phyloP scores from a whole-genome alignment of 306 rosid species.

The Quercus agrifolia region DNA sequence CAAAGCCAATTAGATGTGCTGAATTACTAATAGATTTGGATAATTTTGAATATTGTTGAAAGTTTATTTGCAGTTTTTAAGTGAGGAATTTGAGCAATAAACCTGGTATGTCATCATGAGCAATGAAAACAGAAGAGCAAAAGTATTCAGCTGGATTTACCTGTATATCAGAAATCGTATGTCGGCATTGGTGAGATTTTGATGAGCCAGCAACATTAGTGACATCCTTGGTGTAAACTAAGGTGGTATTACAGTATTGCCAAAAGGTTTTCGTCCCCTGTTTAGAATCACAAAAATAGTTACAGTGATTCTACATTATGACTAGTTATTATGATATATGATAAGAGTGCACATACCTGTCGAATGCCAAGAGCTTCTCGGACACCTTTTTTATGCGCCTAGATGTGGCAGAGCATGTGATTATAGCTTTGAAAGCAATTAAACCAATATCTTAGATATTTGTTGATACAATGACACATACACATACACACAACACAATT shows the following conservation, averaged over 20 bases:
- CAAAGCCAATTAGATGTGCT: neutral
- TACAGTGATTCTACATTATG: neutral
- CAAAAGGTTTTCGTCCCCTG: conserved; percentile 20
- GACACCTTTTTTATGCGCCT: conserved; percentile 19
- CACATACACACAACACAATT: no score
- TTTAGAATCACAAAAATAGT: neutral
- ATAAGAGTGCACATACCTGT: neutral
- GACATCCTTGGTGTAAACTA: conserved; percentile 7
- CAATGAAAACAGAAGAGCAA: neutral
- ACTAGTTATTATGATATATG: neutral
- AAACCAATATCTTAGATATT: neutral
- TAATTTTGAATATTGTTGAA: neutral
- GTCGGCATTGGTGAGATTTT: conserved; percentile 15
- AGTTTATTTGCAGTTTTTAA: neutral
- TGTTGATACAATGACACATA: no score
- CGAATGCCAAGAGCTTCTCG: conserved; percentile 25
- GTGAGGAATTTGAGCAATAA: neutral
- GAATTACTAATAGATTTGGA: neutral
- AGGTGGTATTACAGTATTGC: conserved; percentile 20
- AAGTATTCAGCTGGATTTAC: neutral
- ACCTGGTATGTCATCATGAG: neutral
- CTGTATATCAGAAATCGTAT: conserved; percentile 11
- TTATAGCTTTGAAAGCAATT: neutral
- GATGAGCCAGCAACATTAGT: conserved; percentile 10
- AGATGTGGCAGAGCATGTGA: conserved; percentile 7